Percentiles rank a stretch among this genome's conserved stretches.
phyloP scores from a whole-genome alignment of 2,329 filamentous ascomycete species.

The Uncinocarpus reesii region DNA sequence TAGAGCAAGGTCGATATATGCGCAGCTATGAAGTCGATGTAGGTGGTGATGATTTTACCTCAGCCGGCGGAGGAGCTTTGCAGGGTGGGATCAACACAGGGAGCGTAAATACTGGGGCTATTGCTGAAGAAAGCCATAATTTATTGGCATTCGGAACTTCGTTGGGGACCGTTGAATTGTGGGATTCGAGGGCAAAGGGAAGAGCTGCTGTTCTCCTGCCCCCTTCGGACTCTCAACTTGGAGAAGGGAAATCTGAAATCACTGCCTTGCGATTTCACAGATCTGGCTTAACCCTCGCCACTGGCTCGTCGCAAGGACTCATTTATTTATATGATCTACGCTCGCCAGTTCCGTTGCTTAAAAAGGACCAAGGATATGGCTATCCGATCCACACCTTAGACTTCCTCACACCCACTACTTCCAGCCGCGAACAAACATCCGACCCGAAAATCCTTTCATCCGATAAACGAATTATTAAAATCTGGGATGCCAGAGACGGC shows the following conservation, averaged over 20 bases:
- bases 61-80: slow-evolving; percentile 58
- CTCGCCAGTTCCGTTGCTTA: slow-evolving; percentile 71
- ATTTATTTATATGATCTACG: slow-evolving; percentile 87
- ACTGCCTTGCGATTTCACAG: slow-evolving; percentile 79
- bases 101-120: slow-evolving; percentile 73
- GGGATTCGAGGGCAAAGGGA: slow-evolving; percentile 77
- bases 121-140: slow-evolving; percentile 83
- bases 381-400: slow-evolving; percentile 79
- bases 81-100: slow-evolving; percentile 81
- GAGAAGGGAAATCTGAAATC: slow-evolving; percentile 49
- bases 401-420: slow-evolving; percentile 54
- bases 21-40: slow-evolving; percentile 86
- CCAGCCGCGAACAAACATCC: slow-evolving; percentile 57
- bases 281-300: slow-evolving; percentile 73
- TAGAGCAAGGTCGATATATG: slow-evolving; percentile 90
- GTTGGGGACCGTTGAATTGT: slow-evolving; percentile 91
- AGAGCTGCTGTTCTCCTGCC: slow-evolving; percentile 63
- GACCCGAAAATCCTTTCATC: slow-evolving; percentile 74
- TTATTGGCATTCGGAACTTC: slow-evolving; percentile 88
- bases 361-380: slow-evolving; percentile 93
- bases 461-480: slow-evolving; percentile 93
- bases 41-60: slow-evolving; percentile 64
- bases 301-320: slow-evolving; percentile 77
- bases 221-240: slow-evolving; percentile 33
- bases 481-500: slow-evolving; percentile 78